Evolutionary conservation across 1,284 basidiomycete genomes (phyloP).

Genomic region (Melampsora americana): DNA sequence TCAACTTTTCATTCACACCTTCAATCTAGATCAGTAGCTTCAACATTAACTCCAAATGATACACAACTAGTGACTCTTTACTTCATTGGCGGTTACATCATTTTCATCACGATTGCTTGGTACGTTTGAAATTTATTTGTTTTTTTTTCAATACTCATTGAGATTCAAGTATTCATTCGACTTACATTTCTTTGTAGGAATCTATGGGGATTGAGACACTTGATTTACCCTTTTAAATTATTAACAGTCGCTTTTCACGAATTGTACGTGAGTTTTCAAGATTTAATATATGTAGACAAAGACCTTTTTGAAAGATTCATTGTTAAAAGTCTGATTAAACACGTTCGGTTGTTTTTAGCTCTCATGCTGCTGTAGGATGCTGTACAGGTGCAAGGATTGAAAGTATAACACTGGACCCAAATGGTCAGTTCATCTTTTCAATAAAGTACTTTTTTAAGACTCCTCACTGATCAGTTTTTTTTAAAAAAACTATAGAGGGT

Average conservation of each 20-base stretch:
- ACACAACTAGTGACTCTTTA: constrained; percentile 26
- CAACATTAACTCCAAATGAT: constrained; percentile 13
- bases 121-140: neutral
- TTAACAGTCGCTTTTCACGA: constrained; percentile 46
- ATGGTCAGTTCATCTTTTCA: constrained; percentile 8
- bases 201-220: constrained; percentile 37
- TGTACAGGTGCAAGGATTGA: constrained; percentile 88
- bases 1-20: neutral
- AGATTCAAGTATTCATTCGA: neutral
- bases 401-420: constrained; percentile 65
- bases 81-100: constrained; percentile 24
- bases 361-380: constrained; percentile 57
- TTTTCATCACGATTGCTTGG: constrained; percentile 42
- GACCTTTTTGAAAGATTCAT: neutral
- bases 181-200: constrained; percentile 43
- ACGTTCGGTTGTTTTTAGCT: constrained; percentile 33
- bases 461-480: constrained; percentile 52
- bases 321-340: constrained; percentile 45
- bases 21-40: constrained; percentile 20
- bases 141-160: neutral
- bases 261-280: constrained; percentile 11
- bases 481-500: constrained; percentile 61
- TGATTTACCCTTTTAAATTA: constrained; percentile 54
- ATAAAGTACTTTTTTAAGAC: constrained; percentile 53
- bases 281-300: neutral